These are phyloP conservation scores for Fomes fomentarius DNA, from an alignment of 1,284 basidiomycete species.

Conservation along the genomic window DNA sequence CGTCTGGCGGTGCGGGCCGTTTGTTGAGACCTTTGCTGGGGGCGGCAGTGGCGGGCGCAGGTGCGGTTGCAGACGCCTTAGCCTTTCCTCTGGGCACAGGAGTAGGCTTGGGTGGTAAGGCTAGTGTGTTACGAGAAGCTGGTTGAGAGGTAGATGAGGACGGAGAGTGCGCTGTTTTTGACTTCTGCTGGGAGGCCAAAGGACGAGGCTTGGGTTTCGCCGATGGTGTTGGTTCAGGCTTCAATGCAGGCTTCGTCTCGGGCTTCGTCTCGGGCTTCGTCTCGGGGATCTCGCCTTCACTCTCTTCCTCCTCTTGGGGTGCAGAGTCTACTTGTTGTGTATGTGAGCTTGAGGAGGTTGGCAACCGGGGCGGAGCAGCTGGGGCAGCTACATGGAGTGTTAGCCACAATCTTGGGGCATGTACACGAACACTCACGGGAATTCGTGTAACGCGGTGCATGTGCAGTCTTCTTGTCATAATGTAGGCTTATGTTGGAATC, in stretches of 20 bases:
- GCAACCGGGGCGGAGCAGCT: constrained; percentile 19
- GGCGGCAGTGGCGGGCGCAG: neutral
- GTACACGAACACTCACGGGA: constrained; percentile 43
- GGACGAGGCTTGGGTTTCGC: constrained; percentile 12
- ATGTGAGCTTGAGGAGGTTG: constrained; percentile 20
- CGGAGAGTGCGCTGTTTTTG: neutral
- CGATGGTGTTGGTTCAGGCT: too few species aligned
- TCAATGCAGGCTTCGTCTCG: constrained; percentile 14
- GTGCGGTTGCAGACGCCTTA: neutral
- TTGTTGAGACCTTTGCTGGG: constrained; percentile 26
- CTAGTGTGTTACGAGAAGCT: neutral
- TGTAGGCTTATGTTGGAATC: constrained; percentile 63
- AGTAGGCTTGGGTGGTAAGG: neutral
- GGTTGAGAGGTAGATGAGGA: neutral
- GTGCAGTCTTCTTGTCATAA: constrained; percentile 49
- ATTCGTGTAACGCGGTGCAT: constrained; percentile 39
- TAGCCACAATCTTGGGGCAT: neutral
- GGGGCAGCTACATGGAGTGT: constrained; percentile 15
- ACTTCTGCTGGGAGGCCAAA: too few species aligned
- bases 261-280: constrained; percentile 10
- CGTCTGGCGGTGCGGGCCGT: constrained; percentile 33
- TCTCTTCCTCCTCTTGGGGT: constrained; percentile 43
- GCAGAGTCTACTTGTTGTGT: constrained; percentile 22
- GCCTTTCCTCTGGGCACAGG: neutral
- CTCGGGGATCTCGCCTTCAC: constrained; percentile 33